phyloP scores from a whole-genome alignment of 495 filamentous ascomycete species.

The Hypoxylon lienhwacheense region DNA sequence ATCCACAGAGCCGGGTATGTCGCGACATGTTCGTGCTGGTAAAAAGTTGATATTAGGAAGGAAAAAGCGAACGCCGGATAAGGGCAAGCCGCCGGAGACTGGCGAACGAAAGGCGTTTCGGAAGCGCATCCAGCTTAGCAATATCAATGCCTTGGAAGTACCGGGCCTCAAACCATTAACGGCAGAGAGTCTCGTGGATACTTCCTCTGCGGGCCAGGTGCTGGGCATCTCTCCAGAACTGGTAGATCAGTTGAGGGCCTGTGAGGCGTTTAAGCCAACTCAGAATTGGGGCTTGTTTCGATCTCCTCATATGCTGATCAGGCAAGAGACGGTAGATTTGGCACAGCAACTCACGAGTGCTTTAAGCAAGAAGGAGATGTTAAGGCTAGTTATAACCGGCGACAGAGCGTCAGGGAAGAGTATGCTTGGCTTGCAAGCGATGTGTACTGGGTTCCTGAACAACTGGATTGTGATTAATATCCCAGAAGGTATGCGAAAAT shows the following conservation, averaged over 20 bases:
- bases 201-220: constrained; percentile 62
- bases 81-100: constrained; percentile 56
- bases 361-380: constrained; percentile 57
- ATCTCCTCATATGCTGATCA: constrained; percentile 72
- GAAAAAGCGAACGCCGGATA: constrained; percentile 49
- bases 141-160: constrained; percentile 85
- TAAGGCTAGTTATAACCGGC: constrained; percentile 72
- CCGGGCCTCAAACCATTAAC: constrained; percentile 63
- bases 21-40: constrained; percentile 38
- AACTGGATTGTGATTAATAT: constrained; percentile 87
- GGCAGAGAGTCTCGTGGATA: constrained; percentile 55
- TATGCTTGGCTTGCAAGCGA: constrained; percentile 79
- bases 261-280: constrained; percentile 86
- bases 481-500: constrained; percentile 71
- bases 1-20: background rate
- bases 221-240: constrained; percentile 67
- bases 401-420: constrained; percentile 79
- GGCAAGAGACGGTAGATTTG: constrained; percentile 73
- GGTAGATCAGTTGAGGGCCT: constrained; percentile 75
- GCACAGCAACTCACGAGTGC: constrained; percentile 59
- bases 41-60: constrained; percentile 48
- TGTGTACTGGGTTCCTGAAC: constrained; percentile 78
- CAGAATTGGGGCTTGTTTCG: constrained; percentile 89
- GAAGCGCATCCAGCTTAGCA: constrained; percentile 88
- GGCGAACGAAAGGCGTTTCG: constrained; percentile 86